Percentiles rank a stretch among this genome's conserved stretches.
Evolutionary conservation across 805 yeast species (phyloP).

Genomic region (Wickerhamiella brachini): DNA sequence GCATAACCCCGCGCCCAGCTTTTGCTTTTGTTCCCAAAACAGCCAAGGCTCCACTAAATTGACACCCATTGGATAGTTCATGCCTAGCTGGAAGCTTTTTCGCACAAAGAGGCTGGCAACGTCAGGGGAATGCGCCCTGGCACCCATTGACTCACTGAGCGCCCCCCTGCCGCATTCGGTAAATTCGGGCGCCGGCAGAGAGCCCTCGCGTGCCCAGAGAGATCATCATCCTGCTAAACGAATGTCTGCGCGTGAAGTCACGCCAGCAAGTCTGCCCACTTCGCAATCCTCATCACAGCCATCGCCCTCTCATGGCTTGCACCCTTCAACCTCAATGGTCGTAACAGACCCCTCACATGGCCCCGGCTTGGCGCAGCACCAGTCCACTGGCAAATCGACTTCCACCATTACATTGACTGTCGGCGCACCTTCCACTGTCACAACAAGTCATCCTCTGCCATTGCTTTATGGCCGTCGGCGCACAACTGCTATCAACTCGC

Average conservation of each 20-base stretch:
- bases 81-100: constrained; percentile 5
- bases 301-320: neutral
- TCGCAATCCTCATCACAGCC: neutral
- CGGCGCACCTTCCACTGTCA: neutral
- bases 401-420: neutral
- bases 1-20: neutral
- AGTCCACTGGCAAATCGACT: neutral
- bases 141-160: neutral
- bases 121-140: neutral
- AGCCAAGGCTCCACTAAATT: neutral
- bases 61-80: neutral
- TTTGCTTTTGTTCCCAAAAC: neutral
- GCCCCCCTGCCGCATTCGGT: neutral
- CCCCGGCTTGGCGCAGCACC: neutral
- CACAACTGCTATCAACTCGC: constrained; percentile 2
- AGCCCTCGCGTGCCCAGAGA: neutral
- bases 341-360: neutral
- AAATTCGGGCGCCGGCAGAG: neutral
- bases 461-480: constrained; percentile 1
- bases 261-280: neutral
- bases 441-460: neutral
- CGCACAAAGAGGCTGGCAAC: neutral
- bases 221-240: neutral
- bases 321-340: neutral
- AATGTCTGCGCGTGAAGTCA: neutral